Conservation (phyloP, 1,139 yeast species). For the Candida anutae region DNA sequence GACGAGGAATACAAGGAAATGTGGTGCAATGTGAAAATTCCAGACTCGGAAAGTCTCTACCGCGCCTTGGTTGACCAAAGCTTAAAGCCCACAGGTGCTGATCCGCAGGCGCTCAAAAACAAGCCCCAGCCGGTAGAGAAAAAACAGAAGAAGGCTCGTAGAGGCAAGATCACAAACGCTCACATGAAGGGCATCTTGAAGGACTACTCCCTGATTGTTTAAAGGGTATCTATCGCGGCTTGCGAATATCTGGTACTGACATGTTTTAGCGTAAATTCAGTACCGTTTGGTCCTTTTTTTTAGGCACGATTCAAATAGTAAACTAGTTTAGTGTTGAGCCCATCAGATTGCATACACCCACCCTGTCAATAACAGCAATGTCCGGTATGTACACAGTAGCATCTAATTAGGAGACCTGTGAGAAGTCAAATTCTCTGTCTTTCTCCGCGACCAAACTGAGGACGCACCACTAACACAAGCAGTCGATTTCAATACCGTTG, state of each 20-base stretch:
- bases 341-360: too few species aligned
- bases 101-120: constrained; percentile 79
- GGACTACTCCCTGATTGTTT: constrained; percentile 56
- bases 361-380: too few species aligned
- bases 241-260: too few species aligned
- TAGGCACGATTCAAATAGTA: too few species aligned
- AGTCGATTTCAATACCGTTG: constrained; percentile 69
- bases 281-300: too few species aligned
- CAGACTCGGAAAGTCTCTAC: constrained; percentile 75
- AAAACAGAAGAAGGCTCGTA: constrained; percentile 86
- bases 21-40: constrained; percentile 77
- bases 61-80: constrained; percentile 74
- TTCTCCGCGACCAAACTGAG: too few species aligned
- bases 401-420: too few species aligned
- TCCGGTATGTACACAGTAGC: too few species aligned
- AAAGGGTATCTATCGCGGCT: too few species aligned
- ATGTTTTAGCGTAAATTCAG: too few species aligned
- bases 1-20: constrained; percentile 77
- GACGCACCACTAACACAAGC: not conserved
- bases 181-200: constrained; percentile 94
- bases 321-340: too few species aligned
- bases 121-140: constrained; percentile 54
- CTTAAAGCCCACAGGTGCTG: constrained; percentile 92
- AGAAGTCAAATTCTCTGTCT: too few species aligned
- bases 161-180: constrained; percentile 90